Percentiles rank a stretch among this genome's conserved stretches.
These are phyloP conservation scores for Globisporangium megalacanthum DNA, from an alignment of 352 stramenopile genomes.

Conservation along the genomic window DNA sequence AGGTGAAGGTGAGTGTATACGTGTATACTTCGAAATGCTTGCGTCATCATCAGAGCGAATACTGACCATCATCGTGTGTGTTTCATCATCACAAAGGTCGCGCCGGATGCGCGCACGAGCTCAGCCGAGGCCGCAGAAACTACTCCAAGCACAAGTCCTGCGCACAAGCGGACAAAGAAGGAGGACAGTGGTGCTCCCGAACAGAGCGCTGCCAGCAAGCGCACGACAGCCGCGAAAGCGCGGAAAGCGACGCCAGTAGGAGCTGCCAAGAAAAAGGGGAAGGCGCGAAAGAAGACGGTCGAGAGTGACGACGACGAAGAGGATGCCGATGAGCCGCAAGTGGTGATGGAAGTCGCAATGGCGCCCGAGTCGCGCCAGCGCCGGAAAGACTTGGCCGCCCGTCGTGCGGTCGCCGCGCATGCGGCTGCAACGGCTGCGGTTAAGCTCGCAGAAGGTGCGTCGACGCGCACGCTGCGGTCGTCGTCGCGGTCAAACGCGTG, in stretches of 20 bases:
- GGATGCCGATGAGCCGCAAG: conserved; percentile 16
- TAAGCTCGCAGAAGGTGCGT: conserved; percentile 22
- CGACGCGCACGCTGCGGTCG: conserved; percentile 32
- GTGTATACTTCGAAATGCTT: background rate
- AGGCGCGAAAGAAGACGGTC: conserved; percentile 1
- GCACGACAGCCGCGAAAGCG: conserved; percentile 5
- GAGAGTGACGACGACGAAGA: conserved; percentile 13
- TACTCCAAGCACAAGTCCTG: conserved; percentile 7
- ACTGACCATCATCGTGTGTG: no score
- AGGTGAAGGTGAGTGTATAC: background rate
- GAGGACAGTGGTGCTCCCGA: background rate
- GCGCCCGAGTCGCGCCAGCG: conserved; percentile 25
- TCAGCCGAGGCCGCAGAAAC: background rate
- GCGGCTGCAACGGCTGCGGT: conserved; percentile 52
- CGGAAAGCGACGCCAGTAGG: background rate
- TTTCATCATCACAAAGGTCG: no score
- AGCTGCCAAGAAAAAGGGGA: background rate
- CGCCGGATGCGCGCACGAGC: background rate
- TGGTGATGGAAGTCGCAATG: conserved; percentile 13
- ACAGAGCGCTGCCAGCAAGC: background rate
- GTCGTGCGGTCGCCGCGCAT: conserved; percentile 47
- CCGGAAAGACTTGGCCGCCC: conserved; percentile 34
- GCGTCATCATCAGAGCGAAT: background rate
- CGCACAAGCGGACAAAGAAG: conserved; percentile 20
- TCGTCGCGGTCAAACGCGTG: conserved; percentile 2